Percentiles rank a stretch among this genome's conserved stretches.
Conservation (phyloP, 441 rosid genomes). For the Manihot esculenta region DNA sequence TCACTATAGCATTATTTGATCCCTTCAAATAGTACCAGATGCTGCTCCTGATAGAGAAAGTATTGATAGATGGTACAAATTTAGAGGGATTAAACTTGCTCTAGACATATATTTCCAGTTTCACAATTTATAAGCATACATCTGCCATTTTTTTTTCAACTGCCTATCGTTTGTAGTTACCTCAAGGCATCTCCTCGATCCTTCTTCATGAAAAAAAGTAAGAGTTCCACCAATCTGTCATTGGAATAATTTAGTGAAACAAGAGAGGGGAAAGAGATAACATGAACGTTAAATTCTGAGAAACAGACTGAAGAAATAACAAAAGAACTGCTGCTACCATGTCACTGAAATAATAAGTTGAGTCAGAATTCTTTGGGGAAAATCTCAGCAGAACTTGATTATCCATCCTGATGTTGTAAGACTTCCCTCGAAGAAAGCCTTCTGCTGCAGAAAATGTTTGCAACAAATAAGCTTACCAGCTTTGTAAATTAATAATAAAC, state of each 20-base stretch:
- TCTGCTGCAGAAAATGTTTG: slow-evolving; percentile 80
- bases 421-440: slow-evolving; percentile 90
- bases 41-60: background rate
- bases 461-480: slow-evolving; percentile 42
- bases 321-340: slow-evolving; percentile 46
- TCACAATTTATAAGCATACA: background rate
- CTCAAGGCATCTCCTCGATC: slow-evolving; percentile 91
- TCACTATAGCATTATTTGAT: background rate
- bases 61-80: background rate
- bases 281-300: slow-evolving; percentile 1
- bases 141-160: background rate
- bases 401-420: slow-evolving; percentile 95
- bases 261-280: background rate
- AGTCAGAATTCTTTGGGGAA: slow-evolving; percentile 85
- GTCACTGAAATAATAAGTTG: slow-evolving; percentile 92
- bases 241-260: slow-evolving; percentile 22
- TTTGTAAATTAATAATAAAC: slow-evolving; percentile 17
- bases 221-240: slow-evolving; percentile 95
- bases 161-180: slow-evolving; percentile 37
- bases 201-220: slow-evolving; percentile 88
- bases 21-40: background rate
- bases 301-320: slow-evolving; percentile 9
- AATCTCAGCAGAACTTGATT: slow-evolving; percentile 83
- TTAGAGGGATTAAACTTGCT: background rate
- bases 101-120: background rate